Conservation (phyloP, 2,329 filamentous ascomycete species). For the Fusarium xyrophilum region DNA sequence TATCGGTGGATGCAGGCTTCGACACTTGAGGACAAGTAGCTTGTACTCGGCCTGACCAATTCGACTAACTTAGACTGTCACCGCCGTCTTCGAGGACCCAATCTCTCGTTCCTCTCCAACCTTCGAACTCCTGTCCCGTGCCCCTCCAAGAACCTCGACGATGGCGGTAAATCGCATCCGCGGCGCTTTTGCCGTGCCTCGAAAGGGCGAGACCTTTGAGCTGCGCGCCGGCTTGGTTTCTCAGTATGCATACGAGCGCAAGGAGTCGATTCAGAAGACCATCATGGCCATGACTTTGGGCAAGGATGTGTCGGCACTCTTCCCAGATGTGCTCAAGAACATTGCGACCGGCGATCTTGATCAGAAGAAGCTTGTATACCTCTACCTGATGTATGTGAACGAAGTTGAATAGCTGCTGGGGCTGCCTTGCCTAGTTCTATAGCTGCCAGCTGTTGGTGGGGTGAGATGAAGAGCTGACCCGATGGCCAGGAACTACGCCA, state of each 20-base stretch:
- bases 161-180: conserved; percentile 98
- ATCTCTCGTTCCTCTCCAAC: conserved; percentile 9
- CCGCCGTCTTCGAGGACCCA: conserved; percentile 24
- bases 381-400: conserved; percentile 85
- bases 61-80: conserved; percentile 27
- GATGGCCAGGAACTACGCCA: conserved; percentile 88
- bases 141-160: conserved; percentile 45
- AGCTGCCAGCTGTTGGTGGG: conserved; percentile 4
- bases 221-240: conserved; percentile 93
- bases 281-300: conserved; percentile 99
- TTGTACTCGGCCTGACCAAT: conserved; percentile 20
- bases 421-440: background rate
- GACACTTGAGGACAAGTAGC: conserved; percentile 18
- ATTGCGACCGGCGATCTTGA: conserved; percentile 94
- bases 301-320: conserved; percentile 96
- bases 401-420: background rate
- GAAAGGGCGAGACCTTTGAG: conserved; percentile 98
- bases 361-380: conserved; percentile 99
- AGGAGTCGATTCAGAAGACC: conserved; percentile 98
- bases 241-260: conserved; percentile 98
- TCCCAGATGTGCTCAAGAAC: conserved; percentile 98
- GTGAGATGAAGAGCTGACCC: conserved; percentile 22
- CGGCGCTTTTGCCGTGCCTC: conserved; percentile 89
- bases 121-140: conserved; percentile 17
- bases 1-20: conserved; percentile 31